Evolutionary conservation across 805 yeast genomes (phyloP).

Genomic region (Suhomyces tanzawaensis): DNA sequence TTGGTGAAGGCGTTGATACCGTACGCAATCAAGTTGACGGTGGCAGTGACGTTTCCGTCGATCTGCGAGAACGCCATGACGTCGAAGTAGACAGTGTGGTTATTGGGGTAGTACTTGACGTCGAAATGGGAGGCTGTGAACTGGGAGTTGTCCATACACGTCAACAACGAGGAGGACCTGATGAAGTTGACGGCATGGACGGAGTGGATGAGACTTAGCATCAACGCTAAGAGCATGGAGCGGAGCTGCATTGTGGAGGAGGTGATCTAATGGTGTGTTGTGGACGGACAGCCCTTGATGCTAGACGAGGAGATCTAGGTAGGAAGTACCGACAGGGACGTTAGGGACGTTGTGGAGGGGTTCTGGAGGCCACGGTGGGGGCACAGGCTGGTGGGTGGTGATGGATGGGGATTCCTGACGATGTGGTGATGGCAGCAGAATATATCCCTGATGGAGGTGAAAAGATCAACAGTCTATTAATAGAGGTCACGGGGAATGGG

Average conservation of each 20-base stretch:
- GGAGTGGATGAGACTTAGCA: conserved; percentile 5
- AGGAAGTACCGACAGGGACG: too few relatives aligned
- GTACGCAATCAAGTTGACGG: conserved; percentile 68
- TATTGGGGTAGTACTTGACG: conserved; percentile 67
- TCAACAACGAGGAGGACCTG: conserved; percentile 67
- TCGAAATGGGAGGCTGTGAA: conserved; percentile 83
- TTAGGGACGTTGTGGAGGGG: too few relatives aligned
- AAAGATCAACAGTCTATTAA: conserved; percentile 1
- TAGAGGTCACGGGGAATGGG: background rate
- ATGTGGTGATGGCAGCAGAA: too few relatives aligned
- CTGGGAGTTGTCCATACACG: conserved; percentile 89
- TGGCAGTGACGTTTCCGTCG: conserved; percentile 61
- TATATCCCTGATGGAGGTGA: too few relatives aligned
- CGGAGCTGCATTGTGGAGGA: background rate
- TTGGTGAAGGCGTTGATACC: conserved; percentile 65
- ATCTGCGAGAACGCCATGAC: conserved; percentile 78
- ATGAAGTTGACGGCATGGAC: conserved; percentile 27
- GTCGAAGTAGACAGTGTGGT: conserved; percentile 60
- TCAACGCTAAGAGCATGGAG: background rate
- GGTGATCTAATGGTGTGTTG: too few relatives aligned
- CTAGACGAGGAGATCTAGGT: too few relatives aligned
- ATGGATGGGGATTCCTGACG: too few relatives aligned
- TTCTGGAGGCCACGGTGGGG: too few relatives aligned
- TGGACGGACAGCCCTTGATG: too few relatives aligned
- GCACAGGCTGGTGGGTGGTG: too few relatives aligned